These are phyloP conservation scores for Jatropha multifida DNA, from an alignment of 441 rosid species.

Conservation along the genomic window DNA sequence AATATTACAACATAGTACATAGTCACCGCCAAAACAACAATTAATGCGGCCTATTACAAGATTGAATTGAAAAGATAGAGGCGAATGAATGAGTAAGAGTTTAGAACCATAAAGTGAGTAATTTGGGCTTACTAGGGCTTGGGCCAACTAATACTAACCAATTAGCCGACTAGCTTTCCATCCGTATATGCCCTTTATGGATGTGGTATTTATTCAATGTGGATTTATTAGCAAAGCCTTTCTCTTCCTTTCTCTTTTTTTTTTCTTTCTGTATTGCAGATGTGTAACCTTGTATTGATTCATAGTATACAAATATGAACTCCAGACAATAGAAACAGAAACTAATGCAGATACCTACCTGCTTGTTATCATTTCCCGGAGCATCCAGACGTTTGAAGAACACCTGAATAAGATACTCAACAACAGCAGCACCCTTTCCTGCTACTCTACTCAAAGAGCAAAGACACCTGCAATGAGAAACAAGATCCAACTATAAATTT, in stretches of 20 bases:
- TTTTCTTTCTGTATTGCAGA: background rate
- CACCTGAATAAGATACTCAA: conserved; percentile 87
- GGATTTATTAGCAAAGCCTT: too few relatives aligned
- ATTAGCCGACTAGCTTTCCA: too few relatives aligned
- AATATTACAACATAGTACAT: background rate
- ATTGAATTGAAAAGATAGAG: background rate
- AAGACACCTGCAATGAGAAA: conserved; percentile 68
- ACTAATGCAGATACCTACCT: conserved; percentile 53
- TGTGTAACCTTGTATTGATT: background rate
- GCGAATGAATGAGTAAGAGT: too few relatives aligned
- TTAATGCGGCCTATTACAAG: background rate
- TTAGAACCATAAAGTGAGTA: too few relatives aligned
- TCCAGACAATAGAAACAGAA: background rate
- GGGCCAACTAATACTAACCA: too few relatives aligned
- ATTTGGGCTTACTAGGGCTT: too few relatives aligned
- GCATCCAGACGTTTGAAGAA: conserved; percentile 86
- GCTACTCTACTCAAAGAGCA: conserved; percentile 82
- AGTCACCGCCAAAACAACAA: background rate
- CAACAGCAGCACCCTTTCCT: conserved; percentile 68
- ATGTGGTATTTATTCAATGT: too few relatives aligned
- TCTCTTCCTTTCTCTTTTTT: too few relatives aligned
- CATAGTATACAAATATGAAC: background rate
- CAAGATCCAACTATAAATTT: conserved; percentile 23
- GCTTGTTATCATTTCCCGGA: conserved; percentile 73
- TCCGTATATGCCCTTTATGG: too few relatives aligned